Base-by-base conservation (phyloP, 2,329 filamentous ascomycete species). In the Aspergillus spinulosporus region DNA sequence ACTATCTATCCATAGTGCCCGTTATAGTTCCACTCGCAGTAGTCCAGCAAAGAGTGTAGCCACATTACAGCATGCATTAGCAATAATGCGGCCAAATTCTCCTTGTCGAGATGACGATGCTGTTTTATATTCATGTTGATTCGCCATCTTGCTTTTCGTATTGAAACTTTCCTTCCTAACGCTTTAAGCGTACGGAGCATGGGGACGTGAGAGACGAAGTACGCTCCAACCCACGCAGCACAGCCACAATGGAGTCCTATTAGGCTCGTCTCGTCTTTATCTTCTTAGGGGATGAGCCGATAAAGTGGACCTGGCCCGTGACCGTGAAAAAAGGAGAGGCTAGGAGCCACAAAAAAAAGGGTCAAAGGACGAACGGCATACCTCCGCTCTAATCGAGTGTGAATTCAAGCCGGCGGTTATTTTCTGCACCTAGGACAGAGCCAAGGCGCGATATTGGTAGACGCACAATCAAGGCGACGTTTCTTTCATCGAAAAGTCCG, bases 211-310 rank as follows among this genome's bases (percentile, higher is more conserved):
- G 34, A 37, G 11, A 37, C 34, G 34, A 12, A 37, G 34, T 37
- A 37, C 11, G 5, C 26, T 12, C 5, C 29, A 6, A 31, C 14
- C 48, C 9, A 43, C 36, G 26, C 8, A 40, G 37, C 48, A 43
- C 48, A 50, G 48, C 48, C 48, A 50, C 48, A 49, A 49, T n/a
- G 47, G 26, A 34, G 29, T 47, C n/a, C 5, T 12, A 5, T n/a
- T 12, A 21, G n/a, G n/a, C 39, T 42, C 9, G 39, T 15, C 39
- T 42, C 39, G 39, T 42, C 21, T 12, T 47, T 15, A 34, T 6
- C 12, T 46, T 46, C 8, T n/a, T 46, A 29, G 14, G 44, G 44
- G 44, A 34, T 36, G 34, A 37, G 34, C 34, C 11, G 34, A 37
- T 37, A 31, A 36, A 7, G 44, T 34, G 44, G 29, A 36, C 31